Percentiles rank a stretch among this genome's conserved stretches.
Conservation (phyloP, 2,329 filamentous ascomycete genomes). For the Fusarium armeniacum region DNA sequence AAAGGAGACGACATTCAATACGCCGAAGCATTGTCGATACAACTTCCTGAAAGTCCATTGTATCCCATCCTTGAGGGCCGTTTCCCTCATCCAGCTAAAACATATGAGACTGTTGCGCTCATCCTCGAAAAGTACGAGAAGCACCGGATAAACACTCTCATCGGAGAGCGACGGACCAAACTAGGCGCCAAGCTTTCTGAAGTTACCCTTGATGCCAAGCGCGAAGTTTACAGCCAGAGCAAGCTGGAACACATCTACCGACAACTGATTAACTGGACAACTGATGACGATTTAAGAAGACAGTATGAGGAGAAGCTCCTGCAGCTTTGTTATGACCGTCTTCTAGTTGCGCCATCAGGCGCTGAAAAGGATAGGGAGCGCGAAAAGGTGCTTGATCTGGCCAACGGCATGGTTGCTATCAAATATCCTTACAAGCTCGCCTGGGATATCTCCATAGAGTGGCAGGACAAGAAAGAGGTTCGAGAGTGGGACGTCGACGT, state of each 20-base stretch:
- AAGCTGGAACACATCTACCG: slow-evolving; percentile 84
- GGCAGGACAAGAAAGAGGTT: slow-evolving; percentile 82
- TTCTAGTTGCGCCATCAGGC: slow-evolving; percentile 76
- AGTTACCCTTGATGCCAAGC: slow-evolving; percentile 88
- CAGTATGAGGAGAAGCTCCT: slow-evolving; percentile 92
- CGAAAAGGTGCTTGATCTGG: slow-evolving; percentile 79
- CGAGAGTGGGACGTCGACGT: slow-evolving; percentile 82
- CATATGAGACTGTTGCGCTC: slow-evolving; percentile 85
- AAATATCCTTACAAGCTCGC: slow-evolving; percentile 90
- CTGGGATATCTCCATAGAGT: slow-evolving; percentile 92
- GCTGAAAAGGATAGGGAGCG: slow-evolving; percentile 78
- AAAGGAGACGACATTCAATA: slow-evolving; percentile 81
- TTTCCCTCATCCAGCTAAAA: slow-evolving; percentile 82
- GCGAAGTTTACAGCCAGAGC: slow-evolving; percentile 83
- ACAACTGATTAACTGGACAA: slow-evolving; percentile 89
- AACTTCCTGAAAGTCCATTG: slow-evolving; percentile 83
- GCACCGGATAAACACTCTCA: slow-evolving; percentile 88
- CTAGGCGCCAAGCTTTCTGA: slow-evolving; percentile 86
- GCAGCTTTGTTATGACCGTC: slow-evolving; percentile 81
- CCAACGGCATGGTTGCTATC: slow-evolving; percentile 95
- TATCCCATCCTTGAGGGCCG: slow-evolving; percentile 88
- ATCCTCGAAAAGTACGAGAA: slow-evolving; percentile 89
- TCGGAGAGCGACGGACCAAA: slow-evolving; percentile 88
- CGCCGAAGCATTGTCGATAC: slow-evolving; percentile 79
- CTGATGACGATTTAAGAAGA: slow-evolving; percentile 85